These are phyloP conservation scores for Phyllosticta citriasiana DNA, from an alignment of 2,329 filamentous ascomycete species.

Conservation along the genomic window DNA sequence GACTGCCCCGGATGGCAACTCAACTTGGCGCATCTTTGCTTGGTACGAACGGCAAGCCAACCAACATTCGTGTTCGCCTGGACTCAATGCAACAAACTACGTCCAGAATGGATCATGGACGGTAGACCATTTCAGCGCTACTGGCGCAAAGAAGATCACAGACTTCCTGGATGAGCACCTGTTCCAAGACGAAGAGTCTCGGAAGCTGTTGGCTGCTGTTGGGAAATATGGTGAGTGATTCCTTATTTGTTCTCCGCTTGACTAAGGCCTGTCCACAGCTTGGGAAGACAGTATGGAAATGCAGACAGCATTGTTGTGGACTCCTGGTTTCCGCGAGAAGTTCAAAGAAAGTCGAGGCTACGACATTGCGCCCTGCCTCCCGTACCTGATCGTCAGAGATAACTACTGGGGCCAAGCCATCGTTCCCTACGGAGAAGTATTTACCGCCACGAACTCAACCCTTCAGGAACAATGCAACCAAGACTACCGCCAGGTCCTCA, in stretches of 20 bases:
- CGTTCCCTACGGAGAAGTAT: conserved; percentile 11
- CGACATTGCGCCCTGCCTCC: conserved; percentile 21
- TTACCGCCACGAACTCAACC: conserved; percentile 8
- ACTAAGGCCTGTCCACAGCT: conserved; percentile 2
- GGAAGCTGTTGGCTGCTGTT: conserved; percentile 13
- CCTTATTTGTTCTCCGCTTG: background rate
- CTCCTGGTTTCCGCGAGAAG: conserved; percentile 15
- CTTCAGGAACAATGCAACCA: conserved; percentile 15
- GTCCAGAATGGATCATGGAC: conserved; percentile 25
- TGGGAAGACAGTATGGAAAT: conserved; percentile 29
- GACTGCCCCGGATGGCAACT: conserved; percentile 12
- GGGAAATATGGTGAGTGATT: conserved; percentile 20
- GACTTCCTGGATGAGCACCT: conserved; percentile 26
- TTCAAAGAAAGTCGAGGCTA: conserved; percentile 21
- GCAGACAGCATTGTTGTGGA: conserved; percentile 18
- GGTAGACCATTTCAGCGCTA: conserved; percentile 25
- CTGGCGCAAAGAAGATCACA: conserved; percentile 13
- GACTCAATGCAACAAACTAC: conserved; percentile 17
- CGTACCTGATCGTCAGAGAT: conserved; percentile 17
- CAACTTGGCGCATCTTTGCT: conserved; percentile 14
- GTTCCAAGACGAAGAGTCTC: conserved; percentile 15
- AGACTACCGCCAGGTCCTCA: conserved; percentile 23
- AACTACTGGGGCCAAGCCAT: conserved; percentile 12
- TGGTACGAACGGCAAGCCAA: conserved; percentile 17
- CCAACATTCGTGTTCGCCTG: conserved; percentile 13